Evolutionary conservation across 805 yeast genomes (phyloP).

Genomic region (Sugiyamaella marilandica): DNA sequence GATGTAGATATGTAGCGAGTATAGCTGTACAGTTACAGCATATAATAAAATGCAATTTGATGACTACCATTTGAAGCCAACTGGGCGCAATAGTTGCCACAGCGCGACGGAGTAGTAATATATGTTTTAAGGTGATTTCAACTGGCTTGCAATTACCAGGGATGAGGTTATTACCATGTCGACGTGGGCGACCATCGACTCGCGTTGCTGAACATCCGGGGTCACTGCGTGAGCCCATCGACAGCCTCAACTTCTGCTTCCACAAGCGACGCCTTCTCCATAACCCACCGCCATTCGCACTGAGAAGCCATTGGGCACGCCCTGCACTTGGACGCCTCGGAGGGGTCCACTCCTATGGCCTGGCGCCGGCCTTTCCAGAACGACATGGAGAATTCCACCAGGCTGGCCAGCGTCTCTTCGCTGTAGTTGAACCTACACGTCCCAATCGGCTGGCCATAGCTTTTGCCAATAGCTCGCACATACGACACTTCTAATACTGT

Average conservation of each 20-base stretch:
- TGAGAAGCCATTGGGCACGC: slow-evolving; percentile 12
- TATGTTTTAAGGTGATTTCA: too few species aligned
- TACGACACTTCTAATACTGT: slow-evolving; percentile 16
- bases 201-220: too few species aligned
- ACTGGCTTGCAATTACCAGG: too few species aligned
- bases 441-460: slow-evolving; percentile 13
- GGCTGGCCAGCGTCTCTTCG: slow-evolving; percentile 8
- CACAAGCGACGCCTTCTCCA: slow-evolving; percentile 4
- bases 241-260: neutral
- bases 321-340: slow-evolving; percentile 20
- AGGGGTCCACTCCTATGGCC: slow-evolving; percentile 21
- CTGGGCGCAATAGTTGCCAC: too few species aligned
- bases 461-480: slow-evolving; percentile 2
- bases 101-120: too few species aligned
- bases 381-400: slow-evolving; percentile 18
- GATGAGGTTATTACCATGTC: too few species aligned
- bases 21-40: too few species aligned
- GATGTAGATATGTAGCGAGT: too few species aligned
- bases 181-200: too few species aligned
- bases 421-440: slow-evolving; percentile 15
- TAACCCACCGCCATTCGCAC: slow-evolving; percentile 20
- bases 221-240: too few species aligned
- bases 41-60: too few species aligned
- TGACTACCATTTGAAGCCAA: too few species aligned
- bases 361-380: slow-evolving; percentile 25